These are phyloP conservation scores for Narthecium ossifragum DNA, from an alignment of 106 monocot species.

Conservation along the genomic window DNA sequence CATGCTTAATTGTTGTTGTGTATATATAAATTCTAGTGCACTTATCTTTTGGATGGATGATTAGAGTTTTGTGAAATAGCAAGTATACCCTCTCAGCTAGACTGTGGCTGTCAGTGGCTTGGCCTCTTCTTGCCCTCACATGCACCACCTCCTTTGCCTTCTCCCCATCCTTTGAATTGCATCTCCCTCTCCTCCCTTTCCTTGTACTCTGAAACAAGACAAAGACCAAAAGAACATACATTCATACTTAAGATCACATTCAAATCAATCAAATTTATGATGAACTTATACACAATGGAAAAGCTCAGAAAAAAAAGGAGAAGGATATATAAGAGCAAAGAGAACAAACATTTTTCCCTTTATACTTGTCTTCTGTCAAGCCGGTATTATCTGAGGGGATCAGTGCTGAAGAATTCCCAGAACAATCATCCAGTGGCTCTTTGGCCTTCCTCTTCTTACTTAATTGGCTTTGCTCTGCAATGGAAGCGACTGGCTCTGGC, in stretches of 20 bases:
- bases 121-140: conserved; percentile 69
- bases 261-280: not conserved
- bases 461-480: not conserved
- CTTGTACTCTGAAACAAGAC: conserved; percentile 4
- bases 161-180: conserved; percentile 21
- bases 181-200: conserved; percentile 12
- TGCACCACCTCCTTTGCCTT: conserved; percentile 50
- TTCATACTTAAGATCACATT: not conserved
- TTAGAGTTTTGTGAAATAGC: conserved; percentile 4
- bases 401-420: conserved; percentile 11
- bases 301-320: not conserved
- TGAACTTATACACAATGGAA: too few species aligned
- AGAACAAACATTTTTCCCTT: conserved; percentile 20
- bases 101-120: conserved; percentile 79
- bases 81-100: conserved; percentile 57
- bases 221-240: not conserved
- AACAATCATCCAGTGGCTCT: not conserved
- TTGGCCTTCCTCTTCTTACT: conserved; percentile 19
- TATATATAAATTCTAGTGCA: too few species aligned
- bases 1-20: too few species aligned
- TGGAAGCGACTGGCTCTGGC: not conserved
- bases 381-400: not conserved
- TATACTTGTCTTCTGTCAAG: not conserved
- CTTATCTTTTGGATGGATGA: not conserved
- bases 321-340: not conserved